Conservation (phyloP, 306 rosid genomes). For the Canavalia ensiformis region DNA sequence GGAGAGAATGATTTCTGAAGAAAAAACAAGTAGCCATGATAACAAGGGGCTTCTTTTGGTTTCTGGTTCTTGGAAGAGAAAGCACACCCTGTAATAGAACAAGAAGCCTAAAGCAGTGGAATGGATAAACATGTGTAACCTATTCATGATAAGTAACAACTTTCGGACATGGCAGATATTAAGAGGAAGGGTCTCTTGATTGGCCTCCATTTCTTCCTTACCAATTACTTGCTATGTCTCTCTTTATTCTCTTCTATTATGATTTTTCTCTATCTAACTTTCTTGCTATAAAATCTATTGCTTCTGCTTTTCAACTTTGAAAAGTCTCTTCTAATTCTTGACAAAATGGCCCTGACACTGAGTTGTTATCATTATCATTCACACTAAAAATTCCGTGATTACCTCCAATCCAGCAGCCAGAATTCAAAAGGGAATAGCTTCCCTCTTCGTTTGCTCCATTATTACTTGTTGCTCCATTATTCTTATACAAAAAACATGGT, state of each 20-base stretch:
- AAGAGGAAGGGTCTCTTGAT: constrained; percentile 46
- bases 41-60: constrained; percentile 43
- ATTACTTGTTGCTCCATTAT: no score
- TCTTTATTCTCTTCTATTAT: not conserved
- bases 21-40: constrained; percentile 64
- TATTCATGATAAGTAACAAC: constrained; percentile 48
- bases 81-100: constrained; percentile 60
- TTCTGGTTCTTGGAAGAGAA: constrained; percentile 48
- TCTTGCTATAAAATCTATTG: not conserved
- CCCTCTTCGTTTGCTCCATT: no score
- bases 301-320: constrained; percentile 5
- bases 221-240: not conserved
- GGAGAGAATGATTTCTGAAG: constrained; percentile 70
- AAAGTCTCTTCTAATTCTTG: constrained; percentile 11
- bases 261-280: not conserved
- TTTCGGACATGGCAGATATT: constrained; percentile 62
- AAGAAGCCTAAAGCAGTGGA: constrained; percentile 60
- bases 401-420: no score
- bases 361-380: not conserved
- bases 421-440: no score
- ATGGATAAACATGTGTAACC: constrained; percentile 63
- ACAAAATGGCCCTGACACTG: not conserved
- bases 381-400: no score
- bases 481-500: no score
- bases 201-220: constrained; percentile 54